Evolutionary conservation across 1,284 basidiomycete species (phyloP).

Genomic region (Caloboletus firmus): DNA sequence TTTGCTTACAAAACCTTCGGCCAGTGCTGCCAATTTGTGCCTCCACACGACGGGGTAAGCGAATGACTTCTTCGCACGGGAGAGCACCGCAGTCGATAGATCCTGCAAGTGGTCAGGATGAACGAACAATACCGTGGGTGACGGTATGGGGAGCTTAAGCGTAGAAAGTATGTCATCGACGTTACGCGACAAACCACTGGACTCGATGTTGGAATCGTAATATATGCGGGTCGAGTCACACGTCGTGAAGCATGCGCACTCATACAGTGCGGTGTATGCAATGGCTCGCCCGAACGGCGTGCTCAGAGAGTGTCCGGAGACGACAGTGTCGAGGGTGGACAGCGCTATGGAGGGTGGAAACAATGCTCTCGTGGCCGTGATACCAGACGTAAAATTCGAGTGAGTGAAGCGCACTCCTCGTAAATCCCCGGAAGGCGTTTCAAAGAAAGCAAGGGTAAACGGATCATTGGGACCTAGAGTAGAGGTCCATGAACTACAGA

Average conservation of each 20-base stretch:
- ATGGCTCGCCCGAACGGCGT: conserved; percentile 71
- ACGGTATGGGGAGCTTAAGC: conserved; percentile 54
- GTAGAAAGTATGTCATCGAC: conserved; percentile 50
- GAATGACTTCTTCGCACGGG: conserved; percentile 52
- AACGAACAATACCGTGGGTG: conserved; percentile 66
- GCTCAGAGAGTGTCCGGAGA: conserved; percentile 69
- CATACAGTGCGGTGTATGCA: conserved; percentile 73
- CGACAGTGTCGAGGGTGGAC: conserved; percentile 67
- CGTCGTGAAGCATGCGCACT: conserved; percentile 70
- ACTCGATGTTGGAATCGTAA: conserved; percentile 20
- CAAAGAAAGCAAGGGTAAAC: conserved; percentile 67
- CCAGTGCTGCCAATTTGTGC: conserved; percentile 65
- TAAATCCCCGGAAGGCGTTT: conserved; percentile 49
- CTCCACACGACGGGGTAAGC: conserved; percentile 63
- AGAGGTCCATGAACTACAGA: background rate
- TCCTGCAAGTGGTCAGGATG: conserved; percentile 58
- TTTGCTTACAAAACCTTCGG: conserved; percentile 69
- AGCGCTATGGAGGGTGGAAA: conserved; percentile 63
- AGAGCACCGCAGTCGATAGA: conserved; percentile 50
- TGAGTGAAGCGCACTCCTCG: conserved; percentile 70
- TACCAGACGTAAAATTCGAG: conserved; percentile 75
- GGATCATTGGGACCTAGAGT: conserved; percentile 57
- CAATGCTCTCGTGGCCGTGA: conserved; percentile 65
- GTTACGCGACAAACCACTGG: conserved; percentile 28
- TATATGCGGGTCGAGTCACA: conserved; percentile 56